Base-by-base conservation (phyloP, 2,329 filamentous ascomycete genomes). In the Fusarium chlamydosporum region DNA sequence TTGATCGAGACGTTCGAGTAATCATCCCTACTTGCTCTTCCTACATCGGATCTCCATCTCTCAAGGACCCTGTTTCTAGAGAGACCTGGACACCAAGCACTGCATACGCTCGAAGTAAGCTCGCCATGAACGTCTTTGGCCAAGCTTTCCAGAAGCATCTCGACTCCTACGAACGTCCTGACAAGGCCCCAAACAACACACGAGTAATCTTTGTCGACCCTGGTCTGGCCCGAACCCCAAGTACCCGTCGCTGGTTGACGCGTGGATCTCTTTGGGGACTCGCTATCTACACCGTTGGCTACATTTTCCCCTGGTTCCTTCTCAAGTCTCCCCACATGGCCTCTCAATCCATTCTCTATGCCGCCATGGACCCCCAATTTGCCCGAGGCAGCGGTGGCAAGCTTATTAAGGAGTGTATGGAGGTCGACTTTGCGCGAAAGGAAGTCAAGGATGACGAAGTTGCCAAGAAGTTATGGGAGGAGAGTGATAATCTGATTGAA, bases 71-170 rank as follows among this genome's bases (percentile, higher is more conserved):
- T 63, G 55, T 84, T 23, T 79, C 81, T 12, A 80, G 83, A 40
- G 80, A 84, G 47, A 80, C 80, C 47, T 89, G 88, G 85, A 83
- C 86, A 0, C 83, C 88, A 0, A 78, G 79, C 6, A 84, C 80
- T 41, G 86, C 88, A 18, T 92, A 90, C 74, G 83, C 91, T 75
- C 82, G 86, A 80, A 88, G 86, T 82, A 86, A 91, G 84, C 83
- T 98, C 29, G 93, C 96, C 1, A 84, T 97, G 45, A 96, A 95
- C 85, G 89, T 92, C 16, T 98, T 99, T 76, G 94, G 92, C 0
- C 87, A 91, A 48, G 92, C 95, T 10, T 97, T 95, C 78, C 95
- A 98, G 80, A 96, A 97, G 77, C 95, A 97, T 77, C 84, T 99
- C 46, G 90, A 94, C 70, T 83, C 90, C 3, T 97, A 96, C 79